phyloP scores from a whole-genome alignment of 164 flowering plant genomes.

The Magnolia changhungtana region DNA sequence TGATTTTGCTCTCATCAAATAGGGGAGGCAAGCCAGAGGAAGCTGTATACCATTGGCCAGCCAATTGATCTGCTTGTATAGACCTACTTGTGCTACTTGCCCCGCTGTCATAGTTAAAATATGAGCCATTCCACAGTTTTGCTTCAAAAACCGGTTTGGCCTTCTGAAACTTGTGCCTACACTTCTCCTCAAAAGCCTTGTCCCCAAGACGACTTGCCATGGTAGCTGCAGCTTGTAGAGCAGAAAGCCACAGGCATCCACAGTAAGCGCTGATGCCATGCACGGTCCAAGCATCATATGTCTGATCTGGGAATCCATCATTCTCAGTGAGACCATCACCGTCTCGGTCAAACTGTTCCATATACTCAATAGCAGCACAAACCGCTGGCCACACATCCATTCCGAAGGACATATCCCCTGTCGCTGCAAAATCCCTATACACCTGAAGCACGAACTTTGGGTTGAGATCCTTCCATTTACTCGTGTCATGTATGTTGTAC shows the following conservation, averaged over 20 bases:
- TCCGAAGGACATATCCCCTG: conserved; percentile 79
- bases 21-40: conserved; percentile 81
- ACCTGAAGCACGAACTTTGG: conserved; percentile 94
- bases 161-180: conserved; percentile 52
- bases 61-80: conserved; percentile 90
- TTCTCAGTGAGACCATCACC: conserved; percentile 78
- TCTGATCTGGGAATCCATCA: conserved; percentile 95
- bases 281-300: conserved; percentile 94
- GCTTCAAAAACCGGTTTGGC: conserved; percentile 68
- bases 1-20: conserved; percentile 68
- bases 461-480: conserved; percentile 87
- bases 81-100: conserved; percentile 85
- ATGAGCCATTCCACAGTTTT: conserved; percentile 89
- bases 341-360: conserved; percentile 92
- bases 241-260: conserved; percentile 93
- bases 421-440: conserved; percentile 85
- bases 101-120: conserved; percentile 89
- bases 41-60: conserved; percentile 91
- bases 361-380: conserved; percentile 84
- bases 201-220: conserved; percentile 83
- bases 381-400: conserved; percentile 92
- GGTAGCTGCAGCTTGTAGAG: conserved; percentile 91
- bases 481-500: conserved; percentile 89
- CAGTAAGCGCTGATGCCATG: conserved; percentile 94
- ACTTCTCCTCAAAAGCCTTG: conserved; percentile 55